Evolutionary conservation across 1,139 yeast genomes (phyloP).

Genomic region (Nakaseomyces bracarensis): DNA sequence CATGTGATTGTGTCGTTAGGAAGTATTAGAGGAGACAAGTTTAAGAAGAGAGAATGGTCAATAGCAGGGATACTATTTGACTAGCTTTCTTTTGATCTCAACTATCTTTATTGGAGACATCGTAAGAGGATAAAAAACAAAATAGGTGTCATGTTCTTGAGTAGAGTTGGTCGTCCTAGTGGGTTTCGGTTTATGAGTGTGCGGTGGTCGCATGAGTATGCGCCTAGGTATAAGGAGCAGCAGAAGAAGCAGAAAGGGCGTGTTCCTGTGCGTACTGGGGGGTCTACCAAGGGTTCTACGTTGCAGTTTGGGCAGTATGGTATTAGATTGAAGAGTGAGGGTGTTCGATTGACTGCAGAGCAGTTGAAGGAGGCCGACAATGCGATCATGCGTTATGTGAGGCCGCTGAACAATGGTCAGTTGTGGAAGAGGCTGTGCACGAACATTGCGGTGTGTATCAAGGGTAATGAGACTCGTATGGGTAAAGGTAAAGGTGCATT

Average conservation of each 20-base stretch:
- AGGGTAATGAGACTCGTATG: constrained; percentile 99
- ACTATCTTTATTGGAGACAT: too few species aligned
- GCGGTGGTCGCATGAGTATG: constrained; percentile 75
- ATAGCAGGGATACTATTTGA: background rate
- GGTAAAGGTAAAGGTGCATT: constrained; percentile 99
- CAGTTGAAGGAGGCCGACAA: constrained; percentile 89
- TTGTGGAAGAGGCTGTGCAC: constrained; percentile 77
- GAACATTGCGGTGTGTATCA: constrained; percentile 83
- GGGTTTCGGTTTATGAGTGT: constrained; percentile 1
- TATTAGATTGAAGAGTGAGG: constrained; percentile 77
- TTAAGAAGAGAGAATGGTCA: background rate
- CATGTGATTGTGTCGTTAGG: background rate
- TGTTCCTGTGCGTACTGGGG: constrained; percentile 91
- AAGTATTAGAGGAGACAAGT: background rate
- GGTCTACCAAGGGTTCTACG: constrained; percentile 81
- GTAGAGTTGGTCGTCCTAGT: background rate
- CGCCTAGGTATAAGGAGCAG: constrained; percentile 68
- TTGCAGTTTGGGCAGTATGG: constrained; percentile 80
- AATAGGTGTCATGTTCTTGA: background rate
- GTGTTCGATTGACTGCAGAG: constrained; percentile 77
- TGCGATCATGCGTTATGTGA: constrained; percentile 71
- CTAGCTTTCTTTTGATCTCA: too few species aligned
- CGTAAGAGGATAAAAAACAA: too few species aligned
- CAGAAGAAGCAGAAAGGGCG: constrained; percentile 90
- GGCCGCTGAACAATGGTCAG: constrained; percentile 47